phyloP scores from a whole-genome alignment of 2,329 filamentous ascomycete species.

The Cladosporium cucumerinum region DNA sequence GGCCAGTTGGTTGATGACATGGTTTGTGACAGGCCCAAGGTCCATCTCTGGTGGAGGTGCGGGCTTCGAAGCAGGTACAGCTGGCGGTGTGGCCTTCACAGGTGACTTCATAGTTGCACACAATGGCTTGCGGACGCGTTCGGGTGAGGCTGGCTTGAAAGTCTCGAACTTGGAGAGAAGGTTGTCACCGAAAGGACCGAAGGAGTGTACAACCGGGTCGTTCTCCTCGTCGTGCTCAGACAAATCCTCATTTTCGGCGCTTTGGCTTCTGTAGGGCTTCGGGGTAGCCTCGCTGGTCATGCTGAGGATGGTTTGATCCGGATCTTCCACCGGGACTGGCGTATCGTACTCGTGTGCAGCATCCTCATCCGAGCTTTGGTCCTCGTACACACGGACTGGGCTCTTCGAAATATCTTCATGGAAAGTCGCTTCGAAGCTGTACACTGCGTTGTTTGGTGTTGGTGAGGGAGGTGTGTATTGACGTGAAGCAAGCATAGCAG shows the following conservation, averaged over 20 bases:
- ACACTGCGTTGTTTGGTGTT: conserved; percentile 54
- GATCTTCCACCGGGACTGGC: conserved; percentile 17
- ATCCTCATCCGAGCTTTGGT: conserved; percentile 57
- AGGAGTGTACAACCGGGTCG: conserved; percentile 87
- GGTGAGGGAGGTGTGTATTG: conserved; percentile 56
- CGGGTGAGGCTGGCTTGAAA: conserved; percentile 67
- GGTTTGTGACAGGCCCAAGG: conserved; percentile 64
- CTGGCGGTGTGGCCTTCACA: conserved; percentile 23
- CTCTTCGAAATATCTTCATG: conserved; percentile 39
- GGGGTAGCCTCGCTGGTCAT: conserved; percentile 19
- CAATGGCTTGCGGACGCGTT: conserved; percentile 39
- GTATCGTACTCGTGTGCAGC: conserved; percentile 28
- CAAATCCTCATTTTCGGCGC: conserved; percentile 55
- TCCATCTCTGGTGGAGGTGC: conserved; percentile 19
- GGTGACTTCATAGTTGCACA: conserved; percentile 29
- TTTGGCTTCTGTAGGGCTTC: conserved; percentile 21
- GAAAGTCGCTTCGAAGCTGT: conserved; percentile 46
- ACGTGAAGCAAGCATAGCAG: conserved; percentile 59
- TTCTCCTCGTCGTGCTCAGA: conserved; percentile 89
- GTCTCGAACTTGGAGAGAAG: conserved; percentile 78
- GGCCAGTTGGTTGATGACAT: conserved; percentile 91
- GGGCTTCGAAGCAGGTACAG: conserved; percentile 18
- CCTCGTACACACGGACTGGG: conserved; percentile 71
- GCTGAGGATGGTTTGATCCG: conserved; percentile 9
- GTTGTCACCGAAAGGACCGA: conserved; percentile 84